Evolutionary conservation across 805 yeast genomes (phyloP).

Genomic region (Teunomyces lycoperdinae): DNA sequence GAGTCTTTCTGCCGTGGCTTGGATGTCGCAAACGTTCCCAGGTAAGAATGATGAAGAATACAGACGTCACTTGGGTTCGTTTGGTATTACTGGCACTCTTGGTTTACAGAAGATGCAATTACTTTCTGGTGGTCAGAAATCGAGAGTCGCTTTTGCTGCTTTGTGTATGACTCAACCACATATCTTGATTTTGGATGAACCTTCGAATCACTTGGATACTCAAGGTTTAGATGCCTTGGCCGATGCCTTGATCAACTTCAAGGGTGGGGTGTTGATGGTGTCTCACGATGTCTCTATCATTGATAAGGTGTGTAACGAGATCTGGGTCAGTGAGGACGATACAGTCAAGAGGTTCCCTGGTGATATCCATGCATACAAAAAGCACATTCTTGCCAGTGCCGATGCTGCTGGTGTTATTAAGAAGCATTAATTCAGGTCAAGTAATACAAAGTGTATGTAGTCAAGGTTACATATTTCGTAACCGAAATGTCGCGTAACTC

Average conservation of each 20-base stretch:
- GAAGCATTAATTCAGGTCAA: slow-evolving; percentile 49
- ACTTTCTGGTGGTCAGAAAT: slow-evolving; percentile 96
- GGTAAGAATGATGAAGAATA: slow-evolving; percentile 96
- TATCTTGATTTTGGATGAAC: slow-evolving; percentile 90
- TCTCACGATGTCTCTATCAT: slow-evolving; percentile 95
- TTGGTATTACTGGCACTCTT: slow-evolving; percentile 93
- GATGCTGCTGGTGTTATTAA: slow-evolving; percentile 88
- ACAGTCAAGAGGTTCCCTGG: slow-evolving; percentile 78
- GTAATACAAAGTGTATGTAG: neutral
- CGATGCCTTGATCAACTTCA: slow-evolving; percentile 80
- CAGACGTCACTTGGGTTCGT: slow-evolving; percentile 93
- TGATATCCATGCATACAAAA: slow-evolving; percentile 82
- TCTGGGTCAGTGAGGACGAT: slow-evolving; percentile 93
- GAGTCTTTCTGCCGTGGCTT: slow-evolving; percentile 78
- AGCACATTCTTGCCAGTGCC: slow-evolving; percentile 76
- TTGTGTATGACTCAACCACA: slow-evolving; percentile 89
- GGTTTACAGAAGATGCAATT: slow-evolving; percentile 88
- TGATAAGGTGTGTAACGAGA: slow-evolving; percentile 83
- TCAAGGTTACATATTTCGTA: neutral
- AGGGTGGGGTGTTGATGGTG: slow-evolving; percentile 97
- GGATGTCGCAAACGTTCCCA: slow-evolving; percentile 89
- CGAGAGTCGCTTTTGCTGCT: slow-evolving; percentile 97
- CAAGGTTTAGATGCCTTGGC: slow-evolving; percentile 95
- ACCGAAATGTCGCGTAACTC: neutral
- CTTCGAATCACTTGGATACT: slow-evolving; percentile 97